Conservation (phyloP, 176 grass and related monocot species). For the Rhynchospora breviuscula region DNA sequence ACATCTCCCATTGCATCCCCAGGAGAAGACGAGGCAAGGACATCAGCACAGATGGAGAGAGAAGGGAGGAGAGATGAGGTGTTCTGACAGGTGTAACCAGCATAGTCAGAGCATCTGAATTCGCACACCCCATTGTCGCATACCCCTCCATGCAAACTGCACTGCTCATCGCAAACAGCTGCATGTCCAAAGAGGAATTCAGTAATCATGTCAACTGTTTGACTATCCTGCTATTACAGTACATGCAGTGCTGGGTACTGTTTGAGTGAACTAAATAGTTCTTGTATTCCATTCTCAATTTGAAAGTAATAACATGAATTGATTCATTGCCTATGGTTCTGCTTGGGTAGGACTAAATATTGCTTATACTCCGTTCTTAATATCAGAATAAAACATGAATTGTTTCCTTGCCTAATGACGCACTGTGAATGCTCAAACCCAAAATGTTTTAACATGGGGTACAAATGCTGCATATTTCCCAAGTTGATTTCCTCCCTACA, state of each 20-base stretch:
- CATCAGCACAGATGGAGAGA: slow-evolving; percentile 90
- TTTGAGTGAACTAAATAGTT: background rate
- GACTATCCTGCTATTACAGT: background rate
- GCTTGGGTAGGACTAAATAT: background rate
- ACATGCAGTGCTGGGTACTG: background rate
- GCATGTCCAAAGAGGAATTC: slow-evolving; percentile 32
- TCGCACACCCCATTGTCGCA: slow-evolving; percentile 97
- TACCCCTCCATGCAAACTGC: slow-evolving; percentile 97
- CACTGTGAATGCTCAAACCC: background rate
- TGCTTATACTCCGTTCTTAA: background rate
- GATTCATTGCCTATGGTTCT: background rate
- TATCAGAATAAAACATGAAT: background rate
- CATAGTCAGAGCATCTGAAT: slow-evolving; percentile 99
- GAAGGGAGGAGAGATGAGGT: slow-evolving; percentile 71
- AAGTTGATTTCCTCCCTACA: background rate
- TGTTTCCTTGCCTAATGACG: background rate
- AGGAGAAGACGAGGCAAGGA: slow-evolving; percentile 39
- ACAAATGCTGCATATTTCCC: background rate
- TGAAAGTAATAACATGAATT: background rate
- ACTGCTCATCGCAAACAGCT: slow-evolving; percentile 97
- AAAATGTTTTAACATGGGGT: background rate
- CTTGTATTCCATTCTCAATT: background rate
- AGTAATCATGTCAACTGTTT: background rate
- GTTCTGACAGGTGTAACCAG: slow-evolving; percentile 97
- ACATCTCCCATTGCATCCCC: slow-evolving; percentile 40